phyloP scores from a whole-genome alignment of 179 eudicot genomes.

The Beta lomatogona region DNA sequence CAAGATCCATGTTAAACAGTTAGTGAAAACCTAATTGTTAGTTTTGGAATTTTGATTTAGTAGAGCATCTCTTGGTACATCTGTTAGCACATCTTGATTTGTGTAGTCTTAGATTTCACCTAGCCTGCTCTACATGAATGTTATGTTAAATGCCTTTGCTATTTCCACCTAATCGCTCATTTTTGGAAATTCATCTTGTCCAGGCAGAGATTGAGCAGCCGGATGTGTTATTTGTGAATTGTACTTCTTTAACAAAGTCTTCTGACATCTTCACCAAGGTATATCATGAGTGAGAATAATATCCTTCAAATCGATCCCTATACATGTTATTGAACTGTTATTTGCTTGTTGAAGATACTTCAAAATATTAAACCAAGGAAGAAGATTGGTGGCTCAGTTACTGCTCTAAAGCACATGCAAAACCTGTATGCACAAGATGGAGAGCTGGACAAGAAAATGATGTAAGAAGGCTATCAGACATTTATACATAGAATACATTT shows the following conservation, averaged over 20 bases:
- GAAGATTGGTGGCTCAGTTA: slow-evolving; percentile 45
- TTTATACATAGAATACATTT: neutral
- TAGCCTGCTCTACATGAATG: neutral
- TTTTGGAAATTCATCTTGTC: slow-evolving; percentile 13
- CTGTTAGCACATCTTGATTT: neutral
- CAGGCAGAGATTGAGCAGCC: slow-evolving; percentile 67
- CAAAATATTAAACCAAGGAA: slow-evolving; percentile 51
- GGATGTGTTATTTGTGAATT: slow-evolving; percentile 72
- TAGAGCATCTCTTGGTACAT: too few relatives aligned
- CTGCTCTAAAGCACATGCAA: slow-evolving; percentile 72
- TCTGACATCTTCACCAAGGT: slow-evolving; percentile 91
- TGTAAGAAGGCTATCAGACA: slow-evolving; percentile 45
- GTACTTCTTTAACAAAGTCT: slow-evolving; percentile 69
- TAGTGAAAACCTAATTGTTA: too few relatives aligned
- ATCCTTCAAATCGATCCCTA: neutral
- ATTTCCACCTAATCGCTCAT: slow-evolving; percentile 6
- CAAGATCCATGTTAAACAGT: neutral
- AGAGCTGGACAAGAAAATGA: slow-evolving; percentile 52
- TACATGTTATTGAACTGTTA: neutral
- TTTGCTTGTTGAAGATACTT: slow-evolving; percentile 54
- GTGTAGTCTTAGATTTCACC: neutral
- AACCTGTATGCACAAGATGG: slow-evolving; percentile 54
- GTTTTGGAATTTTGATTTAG: neutral
- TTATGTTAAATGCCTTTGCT: neutral
- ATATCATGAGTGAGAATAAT: slow-evolving; percentile 13